Base-by-base conservation (phyloP, 805 yeast genomes). In the Kuraishia capsulata region DNA sequence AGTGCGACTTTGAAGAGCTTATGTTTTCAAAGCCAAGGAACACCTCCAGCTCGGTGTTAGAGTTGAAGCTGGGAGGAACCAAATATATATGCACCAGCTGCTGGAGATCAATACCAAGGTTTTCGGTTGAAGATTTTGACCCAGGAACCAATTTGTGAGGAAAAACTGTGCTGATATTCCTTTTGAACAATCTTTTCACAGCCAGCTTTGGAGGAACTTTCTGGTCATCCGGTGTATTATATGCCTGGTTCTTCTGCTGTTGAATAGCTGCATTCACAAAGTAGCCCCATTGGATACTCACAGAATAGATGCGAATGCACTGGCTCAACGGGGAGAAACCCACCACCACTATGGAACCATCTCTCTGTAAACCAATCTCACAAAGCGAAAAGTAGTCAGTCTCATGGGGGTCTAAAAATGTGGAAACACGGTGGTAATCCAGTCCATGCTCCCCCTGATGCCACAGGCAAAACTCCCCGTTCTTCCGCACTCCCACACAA, bases 361-460 rank as follows among this genome's bases (percentile, higher is more conserved):
- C 72, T 38, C 67, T 57, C 5, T 62, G 50, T 46, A 72, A 76
- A 1, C 81, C 84, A 42, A 80, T 65, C 10, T 75, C 59, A 0
- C 79, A 64, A 30, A 57, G 51, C 3, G 53, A 43, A 1, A 68
- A 40, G 48, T 54, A 47, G 14, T 37, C 46, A 10, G 33, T 53
- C 8, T 64, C 68, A 19, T 73, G 45, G 9, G 49, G 51, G 17
- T 28, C 31, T 20, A 58, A 37, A 8, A 31, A 38, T 2, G 51
- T 35, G 3, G 61, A 41, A 2, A 61, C 44, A 43, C 67, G 68
- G 42, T 64, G 64, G 49, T 76, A 80, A 42, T 78, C 84, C 17
- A 76, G 66, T 35, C 74, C 71, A 46, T 72, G 78, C 42, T 72
- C 78, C 16, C 78, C 76, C 52, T 80, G 90, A 50, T 72, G 80